Evolutionary conservation across 805 yeast genomes (phyloP).

Genomic region (Cyberlindnera amylophila): DNA sequence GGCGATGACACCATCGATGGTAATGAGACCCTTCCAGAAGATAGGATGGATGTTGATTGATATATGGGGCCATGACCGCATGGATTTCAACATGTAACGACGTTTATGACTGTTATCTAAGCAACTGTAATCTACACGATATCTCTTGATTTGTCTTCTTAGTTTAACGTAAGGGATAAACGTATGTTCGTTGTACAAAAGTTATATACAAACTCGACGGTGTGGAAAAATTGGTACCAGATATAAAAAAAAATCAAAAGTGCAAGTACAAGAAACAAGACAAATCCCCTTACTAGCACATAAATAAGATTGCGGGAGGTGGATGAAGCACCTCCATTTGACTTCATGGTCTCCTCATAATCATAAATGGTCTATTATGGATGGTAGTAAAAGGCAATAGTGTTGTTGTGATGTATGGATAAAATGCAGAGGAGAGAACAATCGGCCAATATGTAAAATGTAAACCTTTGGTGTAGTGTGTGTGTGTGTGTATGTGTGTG

Average conservation of each 20-base stretch:
- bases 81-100: background rate
- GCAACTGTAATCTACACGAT: background rate
- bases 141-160: background rate
- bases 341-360: background rate
- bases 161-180: slow-evolving; percentile 7
- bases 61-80: background rate
- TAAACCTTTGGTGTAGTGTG: background rate
- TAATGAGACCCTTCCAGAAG: slow-evolving; percentile 21
- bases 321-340: background rate
- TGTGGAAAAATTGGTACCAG: background rate
- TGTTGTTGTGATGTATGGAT: background rate
- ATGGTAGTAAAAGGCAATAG: background rate
- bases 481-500: slow-evolving; percentile 1
- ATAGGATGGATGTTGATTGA: slow-evolving; percentile 24
- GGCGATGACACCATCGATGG: slow-evolving; percentile 11
- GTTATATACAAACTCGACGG: slow-evolving; percentile 13
- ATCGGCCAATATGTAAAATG: too few relatives aligned
- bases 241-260: slow-evolving; percentile 1
- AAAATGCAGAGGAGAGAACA: background rate
- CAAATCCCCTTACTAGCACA: slow-evolving; percentile 6
- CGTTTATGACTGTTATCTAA: background rate
- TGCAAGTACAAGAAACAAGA: slow-evolving; percentile 2
- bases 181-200: slow-evolving; percentile 10
- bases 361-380: background rate
- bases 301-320: slow-evolving; percentile 2